phyloP scores from a whole-genome alignment of 2,329 filamentous ascomycete species.

The Sporothrix pseudoabietina region DNA sequence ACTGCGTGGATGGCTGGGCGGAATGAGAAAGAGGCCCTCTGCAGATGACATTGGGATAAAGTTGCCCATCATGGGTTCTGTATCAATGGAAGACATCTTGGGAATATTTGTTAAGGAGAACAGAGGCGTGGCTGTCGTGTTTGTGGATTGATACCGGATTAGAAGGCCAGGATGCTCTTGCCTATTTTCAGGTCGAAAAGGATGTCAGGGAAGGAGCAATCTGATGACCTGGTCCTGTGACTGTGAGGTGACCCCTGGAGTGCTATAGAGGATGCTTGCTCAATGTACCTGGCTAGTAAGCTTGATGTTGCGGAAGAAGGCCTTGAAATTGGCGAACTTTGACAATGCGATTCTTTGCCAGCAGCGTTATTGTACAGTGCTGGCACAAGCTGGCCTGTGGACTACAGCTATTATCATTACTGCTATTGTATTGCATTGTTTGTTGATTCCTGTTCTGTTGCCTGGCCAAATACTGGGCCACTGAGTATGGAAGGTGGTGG shows the following conservation, averaged over 20 bases:
- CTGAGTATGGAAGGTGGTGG: not conserved
- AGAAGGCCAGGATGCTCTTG: not conserved
- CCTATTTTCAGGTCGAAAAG: not conserved
- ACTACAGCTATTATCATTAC: not conserved
- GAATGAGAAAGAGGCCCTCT: constrained; percentile 40
- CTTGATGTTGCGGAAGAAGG: not conserved
- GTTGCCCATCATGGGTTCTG: constrained; percentile 41
- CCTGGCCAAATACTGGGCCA: not conserved
- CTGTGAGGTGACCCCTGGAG: not conserved
- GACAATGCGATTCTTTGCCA: not conserved
- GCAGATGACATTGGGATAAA: constrained; percentile 44
- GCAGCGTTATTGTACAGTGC: not conserved
- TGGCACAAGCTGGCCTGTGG: not conserved
- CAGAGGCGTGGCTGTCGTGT: not conserved
- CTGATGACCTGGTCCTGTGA: not conserved
- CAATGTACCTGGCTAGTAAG: not conserved
- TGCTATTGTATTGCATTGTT: not conserved
- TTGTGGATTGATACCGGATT: not conserved
- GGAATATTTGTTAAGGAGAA: not conserved
- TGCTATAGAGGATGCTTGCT: not conserved
- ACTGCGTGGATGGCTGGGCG: constrained; percentile 35
- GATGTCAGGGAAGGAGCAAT: not conserved
- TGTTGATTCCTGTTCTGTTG: constrained; percentile 1
- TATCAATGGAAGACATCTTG: constrained; percentile 7
- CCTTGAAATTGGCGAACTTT: not conserved